Percentiles rank a stretch among this genome's conserved stretches.
Evolutionary conservation across 169 alveolate genomes (phyloP).

Genomic region (Babesia gibsoni): DNA sequence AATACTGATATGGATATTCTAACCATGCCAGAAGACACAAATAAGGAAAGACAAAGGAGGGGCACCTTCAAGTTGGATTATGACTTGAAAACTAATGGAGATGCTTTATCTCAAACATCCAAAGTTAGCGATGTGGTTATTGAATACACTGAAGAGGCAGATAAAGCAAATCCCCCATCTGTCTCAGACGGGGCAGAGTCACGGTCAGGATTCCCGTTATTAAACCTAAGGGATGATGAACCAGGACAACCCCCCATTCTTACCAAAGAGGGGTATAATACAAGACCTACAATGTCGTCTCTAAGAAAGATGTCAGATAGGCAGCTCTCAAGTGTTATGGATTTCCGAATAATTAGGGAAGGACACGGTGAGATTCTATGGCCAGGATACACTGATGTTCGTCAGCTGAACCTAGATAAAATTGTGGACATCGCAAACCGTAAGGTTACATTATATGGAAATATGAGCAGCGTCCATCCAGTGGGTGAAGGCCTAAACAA

Average conservation of each 20-base stretch:
- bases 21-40: neutral
- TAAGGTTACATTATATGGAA: constrained; percentile 43
- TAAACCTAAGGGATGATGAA: constrained; percentile 13
- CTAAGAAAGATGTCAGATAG: constrained; percentile 74
- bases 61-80: neutral
- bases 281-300: constrained; percentile 71
- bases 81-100: neutral
- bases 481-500: constrained; percentile 74
- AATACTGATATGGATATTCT: neutral
- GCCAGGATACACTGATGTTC: constrained; percentile 80
- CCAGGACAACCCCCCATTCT: constrained; percentile 65
- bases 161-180: neutral
- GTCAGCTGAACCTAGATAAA: constrained; percentile 76
- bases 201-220: neutral
- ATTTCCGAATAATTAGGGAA: constrained; percentile 66
- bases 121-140: neutral
- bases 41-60: no score
- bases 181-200: neutral
- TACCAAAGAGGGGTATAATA: constrained; percentile 67
- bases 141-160: neutral
- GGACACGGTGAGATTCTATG: constrained; percentile 77
- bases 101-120: neutral
- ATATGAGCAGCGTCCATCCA: constrained; percentile 42
- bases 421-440: constrained; percentile 65
- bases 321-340: constrained; percentile 70